phyloP scores from a whole-genome alignment of 192 early-diverging fungal species.

The Coemansia sp. region DNA sequence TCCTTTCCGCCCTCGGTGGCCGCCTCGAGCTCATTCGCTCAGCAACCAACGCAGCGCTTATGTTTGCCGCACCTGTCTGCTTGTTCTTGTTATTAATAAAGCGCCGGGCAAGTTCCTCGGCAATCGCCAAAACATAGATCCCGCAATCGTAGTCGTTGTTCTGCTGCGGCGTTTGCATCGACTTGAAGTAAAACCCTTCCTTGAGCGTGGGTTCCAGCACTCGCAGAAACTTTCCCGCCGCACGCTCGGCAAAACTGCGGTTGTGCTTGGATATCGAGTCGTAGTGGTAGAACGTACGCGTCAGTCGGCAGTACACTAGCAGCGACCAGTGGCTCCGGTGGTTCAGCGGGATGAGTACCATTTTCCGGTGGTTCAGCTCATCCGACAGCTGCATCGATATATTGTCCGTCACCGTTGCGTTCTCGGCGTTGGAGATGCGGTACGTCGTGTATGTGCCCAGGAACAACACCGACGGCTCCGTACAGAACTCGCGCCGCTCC shows the following conservation, averaged over 20 bases:
- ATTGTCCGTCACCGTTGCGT: constrained; percentile 37
- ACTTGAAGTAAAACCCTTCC: constrained; percentile 56
- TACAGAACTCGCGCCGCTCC: constrained; percentile 47
- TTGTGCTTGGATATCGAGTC: constrained; percentile 55
- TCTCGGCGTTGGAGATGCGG: constrained; percentile 54
- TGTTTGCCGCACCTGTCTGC: not conserved
- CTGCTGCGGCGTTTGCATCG: constrained; percentile 58
- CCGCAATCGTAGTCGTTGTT: constrained; percentile 58
- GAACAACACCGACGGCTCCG: constrained; percentile 39
- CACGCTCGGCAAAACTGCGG: constrained; percentile 52
- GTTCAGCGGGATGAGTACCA: constrained; percentile 55
- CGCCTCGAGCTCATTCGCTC: not conserved
- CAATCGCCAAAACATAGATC: constrained; percentile 54
- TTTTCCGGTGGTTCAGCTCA: constrained; percentile 36
- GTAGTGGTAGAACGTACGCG: constrained; percentile 57
- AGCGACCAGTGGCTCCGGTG: constrained; percentile 55
- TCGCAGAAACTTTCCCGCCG: constrained; percentile 42
- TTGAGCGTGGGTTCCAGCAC: constrained; percentile 44
- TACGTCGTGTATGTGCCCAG: constrained; percentile 57
- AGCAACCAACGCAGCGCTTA: no score
- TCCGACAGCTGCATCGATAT: constrained; percentile 45
- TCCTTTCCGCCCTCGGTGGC: not conserved
- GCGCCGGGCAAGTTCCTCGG: constrained; percentile 48
- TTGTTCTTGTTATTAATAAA: constrained; percentile 46
- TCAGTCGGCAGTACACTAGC: constrained; percentile 51